Percentiles rank a stretch among this genome's conserved stretches.
phyloP scores from a whole-genome alignment of 805 yeast genomes.

The Saccharomycopsis babjevae region DNA sequence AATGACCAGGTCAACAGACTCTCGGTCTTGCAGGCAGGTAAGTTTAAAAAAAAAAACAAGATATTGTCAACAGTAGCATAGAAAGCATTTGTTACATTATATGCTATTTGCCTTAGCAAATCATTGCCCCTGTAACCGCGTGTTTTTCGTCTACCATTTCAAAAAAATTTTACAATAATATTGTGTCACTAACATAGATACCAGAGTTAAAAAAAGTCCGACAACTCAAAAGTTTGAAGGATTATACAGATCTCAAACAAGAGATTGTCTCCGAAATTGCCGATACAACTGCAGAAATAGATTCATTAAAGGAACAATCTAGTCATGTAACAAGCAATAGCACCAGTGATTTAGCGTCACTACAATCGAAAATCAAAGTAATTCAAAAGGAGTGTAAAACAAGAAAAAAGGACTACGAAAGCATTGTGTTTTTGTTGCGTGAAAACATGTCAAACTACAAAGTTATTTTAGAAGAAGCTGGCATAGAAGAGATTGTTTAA shows the following conservation, averaged over 20 bases:
- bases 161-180: too few species aligned
- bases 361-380: background rate
- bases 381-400: slow-evolving; percentile 1
- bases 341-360: background rate
- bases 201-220: background rate
- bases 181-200: background rate
- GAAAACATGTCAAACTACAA: slow-evolving; percentile 7
- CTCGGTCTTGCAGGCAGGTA: background rate
- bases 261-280: background rate
- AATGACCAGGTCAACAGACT: background rate
- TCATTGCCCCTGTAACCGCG: too few species aligned
- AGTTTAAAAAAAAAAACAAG: background rate
- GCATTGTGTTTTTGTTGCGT: background rate
- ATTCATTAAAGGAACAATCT: background rate
- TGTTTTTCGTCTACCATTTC: too few species aligned
- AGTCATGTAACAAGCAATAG: background rate
- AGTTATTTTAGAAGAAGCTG: slow-evolving; percentile 3
- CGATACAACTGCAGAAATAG: background rate
- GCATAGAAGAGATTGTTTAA: background rate
- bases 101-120: too few species aligned
- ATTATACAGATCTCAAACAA: background rate
- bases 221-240: background rate
- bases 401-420: background rate
- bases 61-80: background rate
- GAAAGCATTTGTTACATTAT: too few species aligned